Base-by-base conservation (phyloP, 306 rosid genomes). In the Vachellia pachyceras region DNA sequence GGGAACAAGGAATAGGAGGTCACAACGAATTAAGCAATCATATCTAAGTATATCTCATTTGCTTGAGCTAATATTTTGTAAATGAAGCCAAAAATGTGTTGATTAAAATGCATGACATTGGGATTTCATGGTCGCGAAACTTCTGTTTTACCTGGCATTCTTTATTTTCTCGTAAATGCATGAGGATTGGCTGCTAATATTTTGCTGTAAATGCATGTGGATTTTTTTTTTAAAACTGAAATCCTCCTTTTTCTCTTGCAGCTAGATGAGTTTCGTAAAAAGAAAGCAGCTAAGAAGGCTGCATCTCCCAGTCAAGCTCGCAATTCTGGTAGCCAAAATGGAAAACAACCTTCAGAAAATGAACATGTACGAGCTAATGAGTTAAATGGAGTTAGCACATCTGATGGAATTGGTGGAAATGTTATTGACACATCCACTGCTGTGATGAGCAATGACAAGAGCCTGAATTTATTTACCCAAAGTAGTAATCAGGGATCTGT, bases 191-290 rank as follows among this genome's bases (percentile, higher is more conserved):
- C 36, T 58, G 36, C 29, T 58, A 22, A 23, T 23, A 23, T 58
- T 1, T 54, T 81, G 42, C 25, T 80, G 75, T 29, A 50, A 58
- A 58, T 23, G 35, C 67, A 25, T 61, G 50, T 29, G 22, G 36
- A 37, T 5, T 8, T 68, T 37, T 35, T 64, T 57, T 69, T 55
- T 7, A 11, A 47, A 68, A 72, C 65, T 79, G 23, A 64, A 72
- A 72, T 67, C 23, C 22, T 77, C 44, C 44, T 67, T 80, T 84
- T n/a, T 66, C 72, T 67, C 49, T 79, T 88, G 87, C 90, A 96
- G 99, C 81, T 93, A 69, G 99, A 96, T 80, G 99, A 96, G 90
- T 93, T 96, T 80, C 95, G 98, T 37, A 93, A 90, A 91, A 95
- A 90, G 87, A 95, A 89, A 79, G 98, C 97, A 7, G 89, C 80